These are phyloP conservation scores for Globisporangium cystogenes DNA, from an alignment of 352 stramenopile genomes.

Conservation along the genomic window DNA sequence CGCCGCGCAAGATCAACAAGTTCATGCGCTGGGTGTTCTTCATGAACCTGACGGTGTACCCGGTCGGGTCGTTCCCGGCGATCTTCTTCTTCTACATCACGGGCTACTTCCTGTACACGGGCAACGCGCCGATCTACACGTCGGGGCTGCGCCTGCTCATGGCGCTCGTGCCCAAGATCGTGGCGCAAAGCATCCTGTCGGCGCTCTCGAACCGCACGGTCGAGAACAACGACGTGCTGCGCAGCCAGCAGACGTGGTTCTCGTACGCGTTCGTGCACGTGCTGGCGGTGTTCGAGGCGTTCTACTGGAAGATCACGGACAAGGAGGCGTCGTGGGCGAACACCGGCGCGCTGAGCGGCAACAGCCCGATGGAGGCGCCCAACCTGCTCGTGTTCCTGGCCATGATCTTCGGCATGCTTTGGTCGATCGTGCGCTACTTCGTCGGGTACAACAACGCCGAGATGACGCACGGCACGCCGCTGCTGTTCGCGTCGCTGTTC, in stretches of 20 bases:
- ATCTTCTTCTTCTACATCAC: constrained; percentile 82
- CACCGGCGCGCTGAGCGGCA: constrained; percentile 74
- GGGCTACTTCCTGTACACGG: constrained; percentile 83
- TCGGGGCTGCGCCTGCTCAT: constrained; percentile 73
- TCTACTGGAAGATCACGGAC: constrained; percentile 71
- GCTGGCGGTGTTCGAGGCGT: constrained; percentile 74
- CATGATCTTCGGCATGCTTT: constrained; percentile 62
- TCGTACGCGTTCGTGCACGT: constrained; percentile 87
- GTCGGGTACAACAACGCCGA: constrained; percentile 87
- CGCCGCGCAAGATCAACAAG: constrained; percentile 81
- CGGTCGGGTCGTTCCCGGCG: constrained; percentile 80
- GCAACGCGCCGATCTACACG: constrained; percentile 81
- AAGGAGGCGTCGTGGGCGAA: constrained; percentile 87
- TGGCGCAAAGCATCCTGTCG: constrained; percentile 76
- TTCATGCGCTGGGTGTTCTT: constrained; percentile 87
- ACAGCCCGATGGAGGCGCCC: constrained; percentile 85
- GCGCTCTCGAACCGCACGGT: constrained; percentile 79
- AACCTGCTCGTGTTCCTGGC: constrained; percentile 88
- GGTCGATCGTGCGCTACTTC: constrained; percentile 78
- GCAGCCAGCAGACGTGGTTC: constrained; percentile 87
- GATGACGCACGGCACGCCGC: constrained; percentile 84
- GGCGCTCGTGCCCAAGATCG: constrained; percentile 82
- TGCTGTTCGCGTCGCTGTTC: constrained; percentile 78
- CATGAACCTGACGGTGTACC: constrained; percentile 85
- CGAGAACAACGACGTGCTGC: constrained; percentile 88